These are phyloP conservation scores for Patellaria atrata DNA, from an alignment of 495 filamentous ascomycete species.

Conservation along the genomic window DNA sequence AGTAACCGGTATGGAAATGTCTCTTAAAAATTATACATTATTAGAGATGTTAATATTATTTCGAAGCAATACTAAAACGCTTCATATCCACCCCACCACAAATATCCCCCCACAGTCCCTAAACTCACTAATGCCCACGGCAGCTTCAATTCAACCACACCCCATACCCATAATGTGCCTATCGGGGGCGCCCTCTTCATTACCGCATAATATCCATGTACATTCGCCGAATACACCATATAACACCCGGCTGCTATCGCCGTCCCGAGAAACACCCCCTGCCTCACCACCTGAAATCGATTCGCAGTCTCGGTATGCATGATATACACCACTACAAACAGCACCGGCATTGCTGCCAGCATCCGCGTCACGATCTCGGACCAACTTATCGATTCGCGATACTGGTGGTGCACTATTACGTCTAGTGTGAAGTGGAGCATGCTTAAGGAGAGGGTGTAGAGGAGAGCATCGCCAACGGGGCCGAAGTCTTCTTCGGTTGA, in stretches of 20 bases:
- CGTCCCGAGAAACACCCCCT: slow-evolving; percentile 44
- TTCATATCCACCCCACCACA: slow-evolving; percentile 59
- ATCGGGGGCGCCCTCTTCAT: slow-evolving; percentile 85
- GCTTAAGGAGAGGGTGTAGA: slow-evolving; percentile 55
- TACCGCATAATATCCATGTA: slow-evolving; percentile 62
- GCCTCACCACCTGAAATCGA: slow-evolving; percentile 30
- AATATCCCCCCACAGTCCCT: slow-evolving; percentile 44
- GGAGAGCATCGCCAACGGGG: slow-evolving; percentile 42
- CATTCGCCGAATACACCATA: slow-evolving; percentile 68
- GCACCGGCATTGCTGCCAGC: slow-evolving; percentile 38
- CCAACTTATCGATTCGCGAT: slow-evolving; percentile 53
- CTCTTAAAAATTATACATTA: too few relatives aligned
- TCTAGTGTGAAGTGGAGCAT: slow-evolving; percentile 81
- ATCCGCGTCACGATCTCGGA: slow-evolving; percentile 38
- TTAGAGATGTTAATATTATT: too few relatives aligned
- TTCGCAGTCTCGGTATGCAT: slow-evolving; percentile 33
- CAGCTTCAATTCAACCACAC: slow-evolving; percentile 73
- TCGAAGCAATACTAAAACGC: too few relatives aligned
- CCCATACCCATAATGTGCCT: slow-evolving; percentile 92
- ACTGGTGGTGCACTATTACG: slow-evolving; percentile 85
- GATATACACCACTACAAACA: slow-evolving; percentile 44
- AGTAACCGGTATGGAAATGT: too few relatives aligned
- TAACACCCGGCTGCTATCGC: slow-evolving; percentile 51
- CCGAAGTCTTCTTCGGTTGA: slow-evolving; percentile 34
- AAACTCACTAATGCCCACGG: slow-evolving; percentile 47